These are phyloP conservation scores for Colletotrichum higginsianum DNA, from an alignment of 2,329 filamentous ascomycete species.

Conservation along the genomic window DNA sequence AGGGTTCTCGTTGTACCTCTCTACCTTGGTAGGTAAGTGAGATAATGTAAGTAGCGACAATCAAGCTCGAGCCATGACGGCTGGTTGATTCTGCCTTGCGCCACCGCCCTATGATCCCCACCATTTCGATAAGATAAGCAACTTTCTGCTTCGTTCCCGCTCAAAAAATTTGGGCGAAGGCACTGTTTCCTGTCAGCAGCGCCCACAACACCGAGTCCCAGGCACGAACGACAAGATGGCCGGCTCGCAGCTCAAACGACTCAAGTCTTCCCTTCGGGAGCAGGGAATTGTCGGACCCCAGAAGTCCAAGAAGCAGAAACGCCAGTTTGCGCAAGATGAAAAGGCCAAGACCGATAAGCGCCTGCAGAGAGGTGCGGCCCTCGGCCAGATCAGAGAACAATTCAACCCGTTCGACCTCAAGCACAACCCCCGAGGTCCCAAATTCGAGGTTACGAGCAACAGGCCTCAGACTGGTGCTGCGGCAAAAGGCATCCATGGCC, in stretches of 20 bases:
- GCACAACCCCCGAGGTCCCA: slow-evolving; percentile 80
- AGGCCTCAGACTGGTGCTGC: slow-evolving; percentile 67
- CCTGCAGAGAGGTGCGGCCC: slow-evolving; percentile 80
- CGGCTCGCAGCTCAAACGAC: slow-evolving; percentile 94
- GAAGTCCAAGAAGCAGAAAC: slow-evolving; percentile 95
- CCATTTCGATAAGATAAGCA: slow-evolving; percentile 48
- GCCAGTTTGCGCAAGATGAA: slow-evolving; percentile 77
- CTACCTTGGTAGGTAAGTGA: too few species aligned
- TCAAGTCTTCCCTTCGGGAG: slow-evolving; percentile 91
- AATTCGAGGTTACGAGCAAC: slow-evolving; percentile 86
- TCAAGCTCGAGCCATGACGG: slow-evolving; percentile 2
- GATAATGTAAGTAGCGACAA: not conserved
- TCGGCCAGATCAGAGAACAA: slow-evolving; percentile 90
- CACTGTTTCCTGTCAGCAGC: slow-evolving; percentile 8
- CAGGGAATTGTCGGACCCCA: slow-evolving; percentile 92
- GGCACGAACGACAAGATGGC: slow-evolving; percentile 73
- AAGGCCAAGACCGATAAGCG: slow-evolving; percentile 79
- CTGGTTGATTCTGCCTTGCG: slow-evolving; percentile 41
- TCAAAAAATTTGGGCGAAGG: slow-evolving; percentile 46
- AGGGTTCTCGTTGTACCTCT: too few species aligned
- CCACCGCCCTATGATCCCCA: slow-evolving; percentile 44
- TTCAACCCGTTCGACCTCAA: slow-evolving; percentile 99
- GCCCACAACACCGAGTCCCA: slow-evolving; percentile 25
- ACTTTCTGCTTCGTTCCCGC: slow-evolving; percentile 26
- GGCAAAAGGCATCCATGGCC: slow-evolving; percentile 74